Evolutionary conservation across 2,329 filamentous ascomycete genomes (phyloP), one percentile per base, ranked within the genome.

Genomic region (Colletotrichum simmondsii): DNA sequence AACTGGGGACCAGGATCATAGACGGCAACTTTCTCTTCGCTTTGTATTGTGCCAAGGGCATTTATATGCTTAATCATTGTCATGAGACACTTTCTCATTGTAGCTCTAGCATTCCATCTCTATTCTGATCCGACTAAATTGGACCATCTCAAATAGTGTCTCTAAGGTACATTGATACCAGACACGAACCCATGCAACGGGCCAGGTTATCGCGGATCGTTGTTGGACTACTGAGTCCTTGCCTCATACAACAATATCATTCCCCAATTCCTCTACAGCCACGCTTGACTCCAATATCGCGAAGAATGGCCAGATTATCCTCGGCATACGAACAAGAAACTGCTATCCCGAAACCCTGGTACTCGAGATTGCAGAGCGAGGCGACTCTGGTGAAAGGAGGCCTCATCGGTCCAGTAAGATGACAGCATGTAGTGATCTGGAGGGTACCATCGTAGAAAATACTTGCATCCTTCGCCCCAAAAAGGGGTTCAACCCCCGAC

Each of bases 1-100:
- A 80, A 82, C 5, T 90, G 88, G 88, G 80, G 79, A 12, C 74
- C 78, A 49, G 16, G 37, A 19, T 30, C 22, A 61, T 57, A 77
- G 75, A 19, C 35, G 72, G 28, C 37, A 30, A 61, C 35, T 11
- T 30, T 12, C 35, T 49, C 42, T 49, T 49, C 42, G 1, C 42
- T 49, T n/a, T 22, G 42, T 22, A 22, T 49, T 22, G 19, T 10
- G 19, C 19, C 19, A 11, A 19, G 42, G 8, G 19, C 8, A 49
- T 22, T 49, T n/a, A 2, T 19, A 1, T 4, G 10, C 11, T 19
- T 49, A 49, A 19, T 49, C 3, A 10, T 5, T 22, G 19, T n/a
- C 7, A 49, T 4, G 19, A 7, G 8, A 19, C 42, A 11, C 19
- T 49, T n/a, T 49, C 42, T 49, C 42, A 49, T 11, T 49, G 42